phyloP scores from a whole-genome alignment of 768 basidiomycete genomes.

The Hebeloma cylindrosporum region DNA sequence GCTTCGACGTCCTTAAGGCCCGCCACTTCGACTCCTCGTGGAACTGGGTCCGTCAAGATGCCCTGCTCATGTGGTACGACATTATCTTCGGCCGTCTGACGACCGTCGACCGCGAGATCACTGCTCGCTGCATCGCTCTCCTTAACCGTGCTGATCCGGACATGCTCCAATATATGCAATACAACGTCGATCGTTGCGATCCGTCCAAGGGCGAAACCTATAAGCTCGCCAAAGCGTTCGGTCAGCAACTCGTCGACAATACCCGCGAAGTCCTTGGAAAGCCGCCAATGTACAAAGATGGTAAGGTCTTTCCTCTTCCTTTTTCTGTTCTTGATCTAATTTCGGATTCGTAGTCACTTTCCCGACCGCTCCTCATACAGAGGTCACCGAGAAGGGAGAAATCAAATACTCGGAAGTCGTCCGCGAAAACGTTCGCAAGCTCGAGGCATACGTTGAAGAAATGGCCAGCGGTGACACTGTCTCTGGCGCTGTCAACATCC shows the following conservation, averaged over 20 bases:
- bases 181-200: constrained; percentile 84
- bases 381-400: constrained; percentile 91
- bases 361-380: constrained; percentile 95
- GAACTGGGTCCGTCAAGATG: constrained; percentile 99
- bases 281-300: constrained; percentile 94
- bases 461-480: constrained; percentile 96
- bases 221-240: constrained; percentile 94
- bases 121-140: constrained; percentile 94
- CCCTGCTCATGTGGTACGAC: constrained; percentile 95
- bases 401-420: constrained; percentile 94
- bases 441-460: constrained; percentile 97
- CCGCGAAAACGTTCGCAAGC: constrained; percentile 93
- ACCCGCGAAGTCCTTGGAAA: constrained; percentile 79
- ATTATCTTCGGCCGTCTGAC: constrained; percentile 95
- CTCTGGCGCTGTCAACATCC: constrained; percentile 81
- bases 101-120: constrained; percentile 94
- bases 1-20: constrained; percentile 93
- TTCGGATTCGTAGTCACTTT: constrained; percentile 70
- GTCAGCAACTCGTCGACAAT: constrained; percentile 93
- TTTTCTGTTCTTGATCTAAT: constrained; percentile 6
- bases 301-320: constrained; percentile 44
- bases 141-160: constrained; percentile 97
- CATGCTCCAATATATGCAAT: constrained; percentile 93
- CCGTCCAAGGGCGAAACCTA: constrained; percentile 87
- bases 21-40: constrained; percentile 98